Conservation (phyloP, 805 yeast genomes). For the Saccharomycopsis schoenii region DNA sequence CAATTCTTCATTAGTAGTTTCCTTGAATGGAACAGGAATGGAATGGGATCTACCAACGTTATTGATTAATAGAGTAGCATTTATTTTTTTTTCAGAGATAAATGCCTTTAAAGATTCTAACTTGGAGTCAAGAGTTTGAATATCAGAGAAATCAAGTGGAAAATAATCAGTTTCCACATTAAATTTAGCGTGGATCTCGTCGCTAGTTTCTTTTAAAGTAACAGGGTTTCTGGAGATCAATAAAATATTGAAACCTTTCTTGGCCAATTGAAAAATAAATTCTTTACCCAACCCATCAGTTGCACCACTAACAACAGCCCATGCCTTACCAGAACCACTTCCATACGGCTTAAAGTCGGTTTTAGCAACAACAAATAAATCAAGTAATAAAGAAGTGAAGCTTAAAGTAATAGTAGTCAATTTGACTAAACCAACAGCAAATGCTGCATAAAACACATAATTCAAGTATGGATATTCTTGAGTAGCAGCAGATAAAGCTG, state of each 20-base stretch:
- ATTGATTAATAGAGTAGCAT: conserved; percentile 71
- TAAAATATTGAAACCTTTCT: conserved; percentile 71
- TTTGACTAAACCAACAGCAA: conserved; percentile 57
- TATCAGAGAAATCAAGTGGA: conserved; percentile 63
- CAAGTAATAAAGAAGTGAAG: conserved; percentile 43
- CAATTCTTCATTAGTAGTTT: conserved; percentile 68
- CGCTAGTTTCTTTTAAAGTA: conserved; percentile 58
- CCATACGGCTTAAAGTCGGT: conserved; percentile 59
- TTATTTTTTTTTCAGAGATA: conserved; percentile 32
- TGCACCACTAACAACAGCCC: conserved; percentile 98
- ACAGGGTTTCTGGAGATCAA: conserved; percentile 76
- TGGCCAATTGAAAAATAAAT: conserved; percentile 77
- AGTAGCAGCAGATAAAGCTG: conserved; percentile 1
- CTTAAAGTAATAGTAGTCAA: conserved; percentile 42
- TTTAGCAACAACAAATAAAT: conserved; percentile 55
- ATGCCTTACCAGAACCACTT: conserved; percentile 49
- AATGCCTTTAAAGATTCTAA: conserved; percentile 2
- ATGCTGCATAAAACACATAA: conserved; percentile 23
- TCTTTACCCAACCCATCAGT: conserved; percentile 97
- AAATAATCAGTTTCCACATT: conserved; percentile 54
- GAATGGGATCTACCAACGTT: conserved; percentile 94
- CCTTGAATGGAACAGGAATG: conserved; percentile 87
- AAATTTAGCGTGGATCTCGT: conserved; percentile 51
- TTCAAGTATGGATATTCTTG: conserved; percentile 6
- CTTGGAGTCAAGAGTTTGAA: conserved; percentile 2